These are phyloP conservation scores for Babesia bigemina DNA, from an alignment of 169 alveolate species.

Conservation along the genomic window DNA sequence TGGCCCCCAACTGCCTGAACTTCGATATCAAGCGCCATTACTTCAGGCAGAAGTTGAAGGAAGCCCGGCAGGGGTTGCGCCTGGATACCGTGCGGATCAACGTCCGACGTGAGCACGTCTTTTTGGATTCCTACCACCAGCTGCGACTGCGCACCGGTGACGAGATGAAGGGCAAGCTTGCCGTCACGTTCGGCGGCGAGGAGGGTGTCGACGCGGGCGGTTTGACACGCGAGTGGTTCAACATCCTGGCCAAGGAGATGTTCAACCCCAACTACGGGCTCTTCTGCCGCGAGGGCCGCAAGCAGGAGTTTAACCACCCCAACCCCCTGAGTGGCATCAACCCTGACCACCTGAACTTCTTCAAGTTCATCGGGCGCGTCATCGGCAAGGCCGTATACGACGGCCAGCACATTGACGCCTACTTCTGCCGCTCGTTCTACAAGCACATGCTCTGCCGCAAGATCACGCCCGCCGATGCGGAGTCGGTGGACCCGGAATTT, in stretches of 20 bases:
- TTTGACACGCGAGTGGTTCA: conserved; percentile 97
- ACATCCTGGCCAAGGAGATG: conserved; percentile 95
- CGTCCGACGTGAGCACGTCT: conserved; percentile 93
- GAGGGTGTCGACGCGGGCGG: conserved; percentile 99
- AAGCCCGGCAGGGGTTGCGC: conserved; percentile 69
- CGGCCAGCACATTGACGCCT: conserved; percentile 95
- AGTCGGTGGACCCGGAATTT: conserved; percentile 96
- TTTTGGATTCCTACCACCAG: conserved; percentile 93
- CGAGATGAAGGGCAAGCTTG: conserved; percentile 92
- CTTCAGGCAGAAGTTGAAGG: conserved; percentile 89
- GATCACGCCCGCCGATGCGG: conserved; percentile 95
- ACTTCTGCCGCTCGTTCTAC: conserved; percentile 96
- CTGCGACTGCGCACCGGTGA: conserved; percentile 87
- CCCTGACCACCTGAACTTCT: conserved; percentile 94
- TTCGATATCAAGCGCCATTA: conserved; percentile 95
- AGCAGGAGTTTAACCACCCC: conserved; percentile 93
- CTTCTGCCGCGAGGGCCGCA: conserved; percentile 88
- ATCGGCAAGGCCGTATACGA: conserved; percentile 98
- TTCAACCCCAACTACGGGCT: conserved; percentile 97
- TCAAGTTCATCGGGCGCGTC: conserved; percentile 98
- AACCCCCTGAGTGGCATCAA: conserved; percentile 92
- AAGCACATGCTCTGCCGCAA: conserved; percentile 96
- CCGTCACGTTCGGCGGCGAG: conserved; percentile 94
- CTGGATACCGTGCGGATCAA: conserved; percentile 81
- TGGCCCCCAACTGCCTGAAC: conserved; percentile 91